phyloP scores from a whole-genome alignment of 148 eudicot genomes.

The Pouteria glomerata region DNA sequence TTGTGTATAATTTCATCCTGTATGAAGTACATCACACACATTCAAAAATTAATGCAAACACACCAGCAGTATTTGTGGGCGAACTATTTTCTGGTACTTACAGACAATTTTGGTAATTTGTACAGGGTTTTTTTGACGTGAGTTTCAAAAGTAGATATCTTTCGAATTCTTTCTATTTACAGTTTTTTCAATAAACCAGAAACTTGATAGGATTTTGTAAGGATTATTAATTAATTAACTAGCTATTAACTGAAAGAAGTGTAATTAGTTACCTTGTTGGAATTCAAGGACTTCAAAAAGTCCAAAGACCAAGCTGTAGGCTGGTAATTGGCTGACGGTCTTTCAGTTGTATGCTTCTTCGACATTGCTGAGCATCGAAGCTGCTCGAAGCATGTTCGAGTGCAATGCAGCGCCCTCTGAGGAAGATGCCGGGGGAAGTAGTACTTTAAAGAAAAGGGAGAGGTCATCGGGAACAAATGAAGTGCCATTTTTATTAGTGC shows the following conservation, averaged over 20 bases:
- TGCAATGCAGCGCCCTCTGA: neutral
- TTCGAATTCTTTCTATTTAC: no score
- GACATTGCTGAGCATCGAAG: neutral
- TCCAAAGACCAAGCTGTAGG: slow-evolving; percentile 3
- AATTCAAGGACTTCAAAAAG: neutral
- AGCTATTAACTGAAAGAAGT: no score
- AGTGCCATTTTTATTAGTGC: neutral
- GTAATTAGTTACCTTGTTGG: no score
- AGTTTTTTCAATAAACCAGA: no score
- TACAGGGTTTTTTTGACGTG: no score
- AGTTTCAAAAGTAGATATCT: no score
- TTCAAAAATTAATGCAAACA: neutral
- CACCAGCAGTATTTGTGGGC: neutral
- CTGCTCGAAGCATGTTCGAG: neutral
- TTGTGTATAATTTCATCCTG: neutral
- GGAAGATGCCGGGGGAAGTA: neutral
- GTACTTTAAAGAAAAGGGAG: neutral
- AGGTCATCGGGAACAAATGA: neutral
- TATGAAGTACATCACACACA: neutral
- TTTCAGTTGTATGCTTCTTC: neutral
- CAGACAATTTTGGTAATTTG: no score
- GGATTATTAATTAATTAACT: no score
- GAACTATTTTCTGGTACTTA: neutral
- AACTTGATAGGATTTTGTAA: no score
- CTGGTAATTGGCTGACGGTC: slow-evolving; percentile 13